Conservation (phyloP, 1,139 yeast genomes). For the Arxiozyma heterogenica region DNA sequence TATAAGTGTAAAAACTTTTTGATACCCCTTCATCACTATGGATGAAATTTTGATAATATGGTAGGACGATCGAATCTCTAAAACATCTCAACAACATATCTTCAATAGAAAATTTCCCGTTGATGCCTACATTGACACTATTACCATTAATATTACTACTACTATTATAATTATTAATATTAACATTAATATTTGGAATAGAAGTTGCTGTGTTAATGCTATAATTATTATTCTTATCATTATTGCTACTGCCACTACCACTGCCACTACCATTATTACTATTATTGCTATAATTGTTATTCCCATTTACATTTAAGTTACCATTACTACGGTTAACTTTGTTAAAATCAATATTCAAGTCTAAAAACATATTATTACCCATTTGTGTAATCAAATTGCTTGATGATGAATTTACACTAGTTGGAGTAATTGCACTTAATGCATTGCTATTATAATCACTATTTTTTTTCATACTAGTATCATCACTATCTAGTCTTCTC, state of each 20-base stretch:
- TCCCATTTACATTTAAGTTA: background rate
- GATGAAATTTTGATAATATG: constrained; percentile 36
- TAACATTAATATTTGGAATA: background rate
- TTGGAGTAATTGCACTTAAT: background rate
- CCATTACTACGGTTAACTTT: background rate
- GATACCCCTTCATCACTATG: constrained; percentile 28
- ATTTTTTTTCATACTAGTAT: background rate
- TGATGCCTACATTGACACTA: constrained; percentile 22
- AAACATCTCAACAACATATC: constrained; percentile 35
- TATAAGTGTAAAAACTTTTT: constrained; percentile 25
- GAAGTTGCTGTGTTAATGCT: background rate
- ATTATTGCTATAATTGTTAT: background rate
- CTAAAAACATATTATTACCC: background rate
- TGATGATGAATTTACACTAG: background rate
- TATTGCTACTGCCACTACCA: background rate
- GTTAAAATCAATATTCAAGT: background rate
- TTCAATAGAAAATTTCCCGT: constrained; percentile 29
- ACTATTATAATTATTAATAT: background rate
- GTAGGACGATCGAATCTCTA: constrained; percentile 42
- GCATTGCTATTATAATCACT: background rate
- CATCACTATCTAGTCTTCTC: background rate
- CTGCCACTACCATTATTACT: background rate
- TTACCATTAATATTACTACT: background rate
- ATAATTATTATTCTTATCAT: background rate
- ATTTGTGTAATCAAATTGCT: background rate